Evolutionary conservation across 257 asterid genomes (phyloP), one percentile per base, ranked within the genome.

Genomic region (Echites panduratus): DNA sequence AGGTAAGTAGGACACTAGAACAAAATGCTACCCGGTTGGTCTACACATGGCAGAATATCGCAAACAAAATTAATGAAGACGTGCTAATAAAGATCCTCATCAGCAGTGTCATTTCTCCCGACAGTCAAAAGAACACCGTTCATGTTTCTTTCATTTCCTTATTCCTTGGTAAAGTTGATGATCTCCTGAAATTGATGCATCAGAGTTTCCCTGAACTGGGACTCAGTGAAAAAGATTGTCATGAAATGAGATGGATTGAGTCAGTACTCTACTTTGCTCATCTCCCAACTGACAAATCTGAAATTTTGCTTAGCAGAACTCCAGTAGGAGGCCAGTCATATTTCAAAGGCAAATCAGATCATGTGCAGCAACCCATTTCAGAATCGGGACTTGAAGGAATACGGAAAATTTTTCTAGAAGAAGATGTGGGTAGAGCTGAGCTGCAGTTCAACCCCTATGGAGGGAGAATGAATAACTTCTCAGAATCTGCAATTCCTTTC

Each of bases 201-300:
- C 64, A 70, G 43, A 75, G 82, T 44, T 86, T 84, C 47, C 90
- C 90, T 0, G 84, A 86, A 61, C 41, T 86, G 8, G 88, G 84
- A 1, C 61, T 86, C 54, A 68, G 29, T 7, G 59, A 6, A 12
- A 58, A 66, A 13, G 47, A 27, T 9, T 82, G 87, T 80, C 54
- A n/a, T 47, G 88, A 84, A 47, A 67, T 43, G 75, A 86, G 58
- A 1, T 84, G 87, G 87, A 82, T 84, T 32, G 79, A 84, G 14
- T 72, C 89, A 2, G 65, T 59, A 0, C 75, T 84, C 4, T 82
- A 82, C 53, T 84, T 87, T 72, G 79, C 87, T 2, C 77, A 72
- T 70, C 85, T 84, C 63, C 90, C 88, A 9, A 59, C 52, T 44
- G 84, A 86, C 19, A 69, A 83, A 9, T 52, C 58, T 24, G 66